Percentiles rank a stretch among this genome's conserved stretches.
phyloP scores from a whole-genome alignment of 768 basidiomycete genomes.

The Lactarius indigo region DNA sequence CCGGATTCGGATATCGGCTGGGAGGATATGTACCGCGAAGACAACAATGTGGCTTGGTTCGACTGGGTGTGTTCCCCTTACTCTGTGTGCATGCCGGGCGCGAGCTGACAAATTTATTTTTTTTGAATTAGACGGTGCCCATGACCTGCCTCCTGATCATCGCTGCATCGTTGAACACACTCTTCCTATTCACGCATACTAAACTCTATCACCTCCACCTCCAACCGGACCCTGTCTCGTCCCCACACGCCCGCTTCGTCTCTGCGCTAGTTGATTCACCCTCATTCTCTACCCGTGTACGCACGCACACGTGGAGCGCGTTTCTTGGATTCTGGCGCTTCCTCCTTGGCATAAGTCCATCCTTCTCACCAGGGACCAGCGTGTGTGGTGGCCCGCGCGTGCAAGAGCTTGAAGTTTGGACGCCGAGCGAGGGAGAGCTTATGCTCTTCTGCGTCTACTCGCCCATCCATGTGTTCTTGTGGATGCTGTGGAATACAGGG shows the following conservation, averaged over 20 bases:
- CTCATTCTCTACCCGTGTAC: slow-evolving; percentile 30
- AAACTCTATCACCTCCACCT: slow-evolving; percentile 65
- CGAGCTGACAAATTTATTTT: slow-evolving; percentile 10
- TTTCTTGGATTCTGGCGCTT: slow-evolving; percentile 62
- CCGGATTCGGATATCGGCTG: slow-evolving; percentile 70
- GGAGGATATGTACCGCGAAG: slow-evolving; percentile 75
- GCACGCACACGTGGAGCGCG: slow-evolving; percentile 42
- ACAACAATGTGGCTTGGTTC: slow-evolving; percentile 63
- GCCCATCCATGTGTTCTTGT: slow-evolving; percentile 68
- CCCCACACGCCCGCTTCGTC: slow-evolving; percentile 69
- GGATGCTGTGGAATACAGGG: slow-evolving; percentile 63
- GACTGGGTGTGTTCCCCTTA: slow-evolving; percentile 58
- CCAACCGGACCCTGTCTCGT: slow-evolving; percentile 60
- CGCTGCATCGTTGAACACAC: slow-evolving; percentile 53
- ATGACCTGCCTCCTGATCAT: slow-evolving; percentile 53
- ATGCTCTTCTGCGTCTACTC: slow-evolving; percentile 74
- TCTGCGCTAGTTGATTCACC: slow-evolving; percentile 43
- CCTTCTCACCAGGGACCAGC: slow-evolving; percentile 21
- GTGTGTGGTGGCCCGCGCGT: slow-evolving; percentile 37
- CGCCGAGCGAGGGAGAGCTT: slow-evolving; percentile 67
- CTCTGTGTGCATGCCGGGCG: neutral
- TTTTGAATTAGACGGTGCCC: slow-evolving; percentile 55
- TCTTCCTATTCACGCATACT: slow-evolving; percentile 69
- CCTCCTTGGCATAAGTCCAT: slow-evolving; percentile 55
- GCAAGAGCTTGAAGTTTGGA: slow-evolving; percentile 80